Base-by-base conservation (phyloP, 2,329 filamentous ascomycete genomes). In the Penicillium olsonii region DNA sequence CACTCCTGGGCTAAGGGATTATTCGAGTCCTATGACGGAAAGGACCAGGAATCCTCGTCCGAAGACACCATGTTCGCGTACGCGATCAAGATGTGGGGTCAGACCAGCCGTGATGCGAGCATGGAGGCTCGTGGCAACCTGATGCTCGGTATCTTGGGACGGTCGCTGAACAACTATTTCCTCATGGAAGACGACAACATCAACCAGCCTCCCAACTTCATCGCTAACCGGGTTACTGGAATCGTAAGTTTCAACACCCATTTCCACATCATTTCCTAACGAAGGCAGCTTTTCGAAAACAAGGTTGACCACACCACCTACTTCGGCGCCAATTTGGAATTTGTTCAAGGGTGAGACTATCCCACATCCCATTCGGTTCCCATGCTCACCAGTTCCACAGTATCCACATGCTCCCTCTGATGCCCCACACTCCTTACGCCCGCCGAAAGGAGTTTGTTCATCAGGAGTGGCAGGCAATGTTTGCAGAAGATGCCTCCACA, bases 281-380 rank as follows among this genome's bases (percentile, higher is more conserved):
- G n/a, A 4, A 15, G 17, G 29, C 47, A 77, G 73, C 68, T 95
- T 8, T 97, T 96, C 63, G 92, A 97, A 73, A 96, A 96, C 76
- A 97, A 97, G 73, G 81, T 91, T 45, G 90, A 97, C 68, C 90
- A 96, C 70, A 87, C 88, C 3, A 96, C 92, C 1, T 96, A 90
- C 73, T 96, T 96, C 63, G 89, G 90, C 38, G 69, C 75, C 42
- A 83, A 85, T 49, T 79, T 83, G 11, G 87, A 92, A 70, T 89
- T 84, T 60, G 81, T 95, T 53, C 78, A 85, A 66, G 83, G 80
- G 74, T 75, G 63, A 45, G 65, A 9, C 18, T 19, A 55, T 60
- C 17, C 20, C 60, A 12, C 4, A 12, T 24, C 35, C 14, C 3
- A 42, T 39, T 15, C 22, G 15, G 3, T 35, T 7, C 10, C 9